Evolutionary conservation across 768 basidiomycete genomes (phyloP).

Genomic region (Paxillus involutus): DNA sequence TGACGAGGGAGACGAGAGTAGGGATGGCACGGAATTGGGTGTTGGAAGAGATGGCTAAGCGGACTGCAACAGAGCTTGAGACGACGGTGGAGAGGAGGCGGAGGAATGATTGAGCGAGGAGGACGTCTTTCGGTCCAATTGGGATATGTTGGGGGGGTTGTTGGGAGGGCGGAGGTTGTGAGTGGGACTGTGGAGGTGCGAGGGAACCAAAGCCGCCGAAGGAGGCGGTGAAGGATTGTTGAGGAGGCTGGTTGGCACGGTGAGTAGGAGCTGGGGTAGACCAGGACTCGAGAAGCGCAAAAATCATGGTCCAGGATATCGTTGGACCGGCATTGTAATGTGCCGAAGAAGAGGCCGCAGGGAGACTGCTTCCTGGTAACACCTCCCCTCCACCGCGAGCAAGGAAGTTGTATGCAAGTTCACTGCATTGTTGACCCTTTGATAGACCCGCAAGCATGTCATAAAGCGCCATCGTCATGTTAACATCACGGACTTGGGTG

Average conservation of each 20-base stretch:
- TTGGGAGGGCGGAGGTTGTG: slow-evolving; percentile 33
- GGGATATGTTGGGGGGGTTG: slow-evolving; percentile 43
- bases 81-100: slow-evolving; percentile 76
- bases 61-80: slow-evolving; percentile 71
- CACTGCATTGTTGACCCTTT: slow-evolving; percentile 82
- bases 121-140: slow-evolving; percentile 69
- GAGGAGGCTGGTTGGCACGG: slow-evolving; percentile 43
- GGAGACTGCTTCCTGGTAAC: slow-evolving; percentile 56
- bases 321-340: slow-evolving; percentile 49
- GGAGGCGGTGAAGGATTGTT: slow-evolving; percentile 37
- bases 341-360: slow-evolving; percentile 37
- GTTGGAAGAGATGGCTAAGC: slow-evolving; percentile 74
- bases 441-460: slow-evolving; percentile 88
- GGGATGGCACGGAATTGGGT: slow-evolving; percentile 80
- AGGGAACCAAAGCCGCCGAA: slow-evolving; percentile 32
- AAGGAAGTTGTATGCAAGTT: slow-evolving; percentile 87
- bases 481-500: slow-evolving; percentile 68
- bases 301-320: slow-evolving; percentile 79
- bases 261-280: slow-evolving; percentile 50
- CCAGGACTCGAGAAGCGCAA: slow-evolving; percentile 76
- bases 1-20: slow-evolving; percentile 75
- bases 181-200: slow-evolving; percentile 13
- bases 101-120: slow-evolving; percentile 79
- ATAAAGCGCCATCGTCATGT: slow-evolving; percentile 77
- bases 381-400: slow-evolving; percentile 73